Evolutionary conservation across 805 yeast species (phyloP), one percentile per base, ranked within the genome.

Genomic region (Schwanniomyces polymorphus): DNA sequence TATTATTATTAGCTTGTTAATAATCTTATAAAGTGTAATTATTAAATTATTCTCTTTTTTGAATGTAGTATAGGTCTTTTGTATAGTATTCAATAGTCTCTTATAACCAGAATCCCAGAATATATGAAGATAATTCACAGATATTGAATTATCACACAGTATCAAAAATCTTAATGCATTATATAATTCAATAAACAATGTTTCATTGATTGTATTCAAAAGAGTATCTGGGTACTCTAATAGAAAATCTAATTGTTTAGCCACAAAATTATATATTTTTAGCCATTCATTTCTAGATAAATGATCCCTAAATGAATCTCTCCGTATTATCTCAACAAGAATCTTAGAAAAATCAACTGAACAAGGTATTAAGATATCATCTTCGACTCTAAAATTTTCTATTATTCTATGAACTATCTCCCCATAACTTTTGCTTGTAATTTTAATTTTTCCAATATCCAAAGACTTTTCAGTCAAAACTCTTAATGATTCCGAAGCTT

Each of bases 1-100:
- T n/a, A 67, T 61, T 0, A 76, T 51, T 6, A 83, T 53, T 3
- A 75, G 53, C 29, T 68, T 71, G 56, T 83, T 84, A 14, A 78
- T 59, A 12, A 84, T 60, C 43, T 70, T 68, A 38, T 83, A 56
- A 2, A 62, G 45, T 6, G 51, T 43, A 2, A 64, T 52, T 21
- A 61, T 48, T 18, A 64, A 43, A 2, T 58, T 43, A 38, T 51
- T 57, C 44, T 70, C 74, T 27, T 59, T 61, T 47, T 55, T 58
- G 41, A 48, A 56, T 2, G 41, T 18, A 6, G 47, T 44, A 6
- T 52, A 42, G 1, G 63, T 51, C n/a, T 49, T 48, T 10, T 44
- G 46, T 10, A 67, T 35, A 2, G 64, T 27, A 6, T 44, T 47
- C 11, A 61, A 43, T 12, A 70, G 14, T 16, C 52, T 50, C 12